Conservation (phyloP, 495 filamentous ascomycete species). For the Daldinia concentrica region DNA sequence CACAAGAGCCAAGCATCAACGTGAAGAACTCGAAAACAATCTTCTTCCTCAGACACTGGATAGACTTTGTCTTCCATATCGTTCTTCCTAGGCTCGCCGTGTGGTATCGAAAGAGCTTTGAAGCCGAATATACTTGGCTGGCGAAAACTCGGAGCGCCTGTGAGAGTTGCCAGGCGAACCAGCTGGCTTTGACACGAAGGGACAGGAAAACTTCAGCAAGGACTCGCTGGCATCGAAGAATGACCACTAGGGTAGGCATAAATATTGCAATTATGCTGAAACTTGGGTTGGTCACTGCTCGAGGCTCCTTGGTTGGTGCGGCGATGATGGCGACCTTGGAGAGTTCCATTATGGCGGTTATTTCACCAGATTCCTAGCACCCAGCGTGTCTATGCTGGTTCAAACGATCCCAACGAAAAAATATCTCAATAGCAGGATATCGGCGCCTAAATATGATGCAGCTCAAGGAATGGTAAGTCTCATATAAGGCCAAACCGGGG, state of each 20-base stretch:
- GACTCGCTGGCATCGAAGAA: conserved; percentile 48
- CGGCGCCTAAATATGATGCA: neutral
- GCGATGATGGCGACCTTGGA: conserved; percentile 45
- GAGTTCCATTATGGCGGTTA: conserved; percentile 14
- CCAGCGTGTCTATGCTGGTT: neutral
- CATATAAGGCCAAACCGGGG: neutral
- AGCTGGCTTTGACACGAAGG: conserved; percentile 40
- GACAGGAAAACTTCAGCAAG: conserved; percentile 37
- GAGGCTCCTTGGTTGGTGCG: conserved; percentile 45
- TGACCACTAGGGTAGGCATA: conserved; percentile 39
- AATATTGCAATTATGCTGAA: conserved; percentile 37
- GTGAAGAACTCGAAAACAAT: conserved; percentile 55
- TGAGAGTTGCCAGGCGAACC: conserved; percentile 35
- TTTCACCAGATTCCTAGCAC: neutral
- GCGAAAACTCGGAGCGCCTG: conserved; percentile 26
- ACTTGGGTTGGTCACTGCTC: conserved; percentile 32
- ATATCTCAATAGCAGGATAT: neutral
- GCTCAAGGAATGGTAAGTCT: neutral
- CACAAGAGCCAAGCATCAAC: conserved; percentile 53
- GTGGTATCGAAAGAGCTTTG: neutral
- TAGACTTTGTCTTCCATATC: conserved; percentile 47
- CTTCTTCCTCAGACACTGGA: conserved; percentile 49
- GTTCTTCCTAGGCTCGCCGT: neutral
- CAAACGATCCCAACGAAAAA: neutral
- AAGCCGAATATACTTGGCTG: neutral